Conservation (phyloP, 768 basidiomycete genomes). For the Dentipellis fragilis region DNA sequence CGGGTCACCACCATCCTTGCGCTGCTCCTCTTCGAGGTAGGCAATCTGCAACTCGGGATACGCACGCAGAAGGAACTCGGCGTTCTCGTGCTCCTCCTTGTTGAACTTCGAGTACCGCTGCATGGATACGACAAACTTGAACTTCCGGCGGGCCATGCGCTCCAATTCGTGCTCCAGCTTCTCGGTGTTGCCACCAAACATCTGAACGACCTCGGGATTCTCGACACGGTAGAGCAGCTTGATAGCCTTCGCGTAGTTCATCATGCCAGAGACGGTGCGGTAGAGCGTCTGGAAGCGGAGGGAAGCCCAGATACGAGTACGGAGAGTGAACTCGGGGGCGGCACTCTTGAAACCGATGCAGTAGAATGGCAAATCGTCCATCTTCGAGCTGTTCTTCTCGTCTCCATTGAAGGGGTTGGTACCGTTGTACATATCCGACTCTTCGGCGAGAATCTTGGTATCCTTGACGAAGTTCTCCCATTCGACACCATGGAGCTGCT, state of each 20-base stretch:
- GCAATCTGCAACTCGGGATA: conserved; percentile 99
- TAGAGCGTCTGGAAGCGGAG: conserved; percentile 97
- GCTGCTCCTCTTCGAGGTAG: conserved; percentile 92
- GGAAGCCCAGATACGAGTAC: conserved; percentile 98
- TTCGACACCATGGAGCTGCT: conserved; percentile 94
- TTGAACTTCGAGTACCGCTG: conserved; percentile 99
- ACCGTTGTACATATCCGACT: conserved; percentile 80
- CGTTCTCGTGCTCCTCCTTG: conserved; percentile 98
- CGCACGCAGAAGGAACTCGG: conserved; percentile 92
- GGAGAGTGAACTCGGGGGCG: conserved; percentile 94
- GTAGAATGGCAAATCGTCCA: conserved; percentile 93
- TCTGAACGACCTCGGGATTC: conserved; percentile 97
- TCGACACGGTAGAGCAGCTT: conserved; percentile 98
- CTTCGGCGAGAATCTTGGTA: conserved; percentile 97
- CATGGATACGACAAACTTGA: conserved; percentile 99
- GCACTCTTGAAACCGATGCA: conserved; percentile 99
- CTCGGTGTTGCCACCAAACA: conserved; percentile 96
- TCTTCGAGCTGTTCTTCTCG: conserved; percentile 74
- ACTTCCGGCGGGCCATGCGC: conserved; percentile 95
- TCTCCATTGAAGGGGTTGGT: conserved; percentile 59
- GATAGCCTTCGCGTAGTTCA: conserved; percentile 99
- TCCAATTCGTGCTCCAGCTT: conserved; percentile 93
- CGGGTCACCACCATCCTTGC: conserved; percentile 92
- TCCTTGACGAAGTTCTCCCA: conserved; percentile 99
- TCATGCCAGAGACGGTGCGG: conserved; percentile 98